Evolutionary conservation across 768 basidiomycete genomes (phyloP), one percentile per base, ranked within the genome.

Genomic region (Candolleomyces eurysporus): DNA sequence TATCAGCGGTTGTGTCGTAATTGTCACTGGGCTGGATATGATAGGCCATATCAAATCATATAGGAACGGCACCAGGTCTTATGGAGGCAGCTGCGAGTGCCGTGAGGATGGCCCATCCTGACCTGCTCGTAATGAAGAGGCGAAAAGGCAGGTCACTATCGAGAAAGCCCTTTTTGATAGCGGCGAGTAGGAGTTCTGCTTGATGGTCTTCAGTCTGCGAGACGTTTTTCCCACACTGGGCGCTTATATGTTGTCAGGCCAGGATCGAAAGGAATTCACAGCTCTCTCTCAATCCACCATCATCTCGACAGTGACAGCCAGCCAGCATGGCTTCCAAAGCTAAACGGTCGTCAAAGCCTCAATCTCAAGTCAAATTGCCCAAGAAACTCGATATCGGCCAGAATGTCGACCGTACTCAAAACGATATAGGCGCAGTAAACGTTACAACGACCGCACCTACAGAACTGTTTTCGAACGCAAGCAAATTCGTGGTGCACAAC

Each of bases 71-170:
- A n/a, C n/a, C n/a, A n/a, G n/a, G n/a, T n/a, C n/a, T n/a, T n/a
- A 5, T 57, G 14, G 1, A 50, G 13, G 26, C 46, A 30, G 14
- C 52, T 31, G 36, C 39, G 17, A 64, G 50, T 2, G 60, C 55
- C 10, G 26, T 26, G 31, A 39, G 57, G 30, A 65, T 45, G 19
- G 65, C 64, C 13, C 21, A 48, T 50, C 65, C 66, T 1, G 62
- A 56, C 16, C 66, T 57, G 39, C 64, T 67, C 50, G 64, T 31
- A 9, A 67, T 57, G 48, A 65, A 59, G 40, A 65, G 32, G 21
- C 32, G 64, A 55, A 62, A 62, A 31, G 36, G 57, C 31, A 26
- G 45, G 5, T 32, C 53, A 19, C 32, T 26, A n/a, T 48, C 46
- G 22, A 21, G 21, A 21, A 42, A 51, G 39, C 31, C 59, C 57